phyloP scores from a whole-genome alignment of 2,329 filamentous ascomycete species.

The Alternaria tenuissima region DNA sequence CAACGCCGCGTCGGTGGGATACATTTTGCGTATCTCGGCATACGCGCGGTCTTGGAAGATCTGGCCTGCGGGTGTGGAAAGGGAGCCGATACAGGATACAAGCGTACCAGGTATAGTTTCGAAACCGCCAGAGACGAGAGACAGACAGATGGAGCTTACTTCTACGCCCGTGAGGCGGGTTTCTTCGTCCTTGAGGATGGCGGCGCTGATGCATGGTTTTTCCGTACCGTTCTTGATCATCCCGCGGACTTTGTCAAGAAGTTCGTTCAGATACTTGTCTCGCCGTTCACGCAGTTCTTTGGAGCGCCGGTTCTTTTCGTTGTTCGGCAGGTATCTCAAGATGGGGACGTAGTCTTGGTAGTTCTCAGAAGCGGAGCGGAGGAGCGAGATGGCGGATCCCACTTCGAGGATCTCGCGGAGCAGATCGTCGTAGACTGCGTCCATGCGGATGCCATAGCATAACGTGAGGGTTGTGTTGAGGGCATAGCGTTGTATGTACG shows the following conservation, averaged over 20 bases:
- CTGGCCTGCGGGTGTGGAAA: slow-evolving; percentile 59
- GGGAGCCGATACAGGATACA: slow-evolving; percentile 61
- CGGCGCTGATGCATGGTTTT: slow-evolving; percentile 63
- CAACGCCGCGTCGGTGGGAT: slow-evolving; percentile 50
- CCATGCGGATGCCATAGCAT: slow-evolving; percentile 65
- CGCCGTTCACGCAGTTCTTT: slow-evolving; percentile 53
- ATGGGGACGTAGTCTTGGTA: slow-evolving; percentile 63
- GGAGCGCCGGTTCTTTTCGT: slow-evolving; percentile 54
- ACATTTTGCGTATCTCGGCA: slow-evolving; percentile 59
- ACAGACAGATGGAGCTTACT: slow-evolving; percentile 63
- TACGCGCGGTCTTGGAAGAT: slow-evolving; percentile 62
- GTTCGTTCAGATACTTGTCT: slow-evolving; percentile 60
- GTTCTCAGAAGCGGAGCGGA: slow-evolving; percentile 62
- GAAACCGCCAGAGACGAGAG: slow-evolving; percentile 63
- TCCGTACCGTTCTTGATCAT: slow-evolving; percentile 63
- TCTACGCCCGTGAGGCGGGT: slow-evolving; percentile 62
- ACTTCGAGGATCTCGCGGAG: slow-evolving; percentile 63
- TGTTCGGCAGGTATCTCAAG: slow-evolving; percentile 61
- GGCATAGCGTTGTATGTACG: slow-evolving; percentile 63
- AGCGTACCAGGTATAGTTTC: slow-evolving; percentile 64
- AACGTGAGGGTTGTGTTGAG: slow-evolving; percentile 64
- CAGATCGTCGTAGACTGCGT: slow-evolving; percentile 61
- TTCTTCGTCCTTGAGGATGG: slow-evolving; percentile 64
- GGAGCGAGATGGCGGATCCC: slow-evolving; percentile 60
- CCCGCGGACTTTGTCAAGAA: slow-evolving; percentile 60